Evolutionary conservation across 306 rosid species (phyloP).

Genomic region (Carpinus fangiana): DNA sequence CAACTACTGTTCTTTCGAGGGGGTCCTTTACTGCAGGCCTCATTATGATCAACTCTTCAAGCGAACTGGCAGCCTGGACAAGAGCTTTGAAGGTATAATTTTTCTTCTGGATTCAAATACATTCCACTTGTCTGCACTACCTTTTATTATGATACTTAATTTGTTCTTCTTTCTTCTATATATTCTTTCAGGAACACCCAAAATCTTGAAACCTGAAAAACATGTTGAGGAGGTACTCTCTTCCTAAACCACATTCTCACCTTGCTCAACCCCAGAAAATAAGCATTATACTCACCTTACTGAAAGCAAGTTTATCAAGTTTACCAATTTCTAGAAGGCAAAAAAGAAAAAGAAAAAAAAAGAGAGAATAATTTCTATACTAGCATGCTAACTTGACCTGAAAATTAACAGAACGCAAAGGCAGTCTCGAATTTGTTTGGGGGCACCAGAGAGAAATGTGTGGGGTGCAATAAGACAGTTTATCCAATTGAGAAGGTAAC

Average conservation of each 20-base stretch:
- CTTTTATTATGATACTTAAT: not conserved
- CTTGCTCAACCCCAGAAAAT: not conserved
- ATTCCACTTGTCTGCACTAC: not conserved
- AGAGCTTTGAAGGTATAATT: constrained; percentile 71
- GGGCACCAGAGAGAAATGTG: constrained; percentile 81
- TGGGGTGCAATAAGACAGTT: constrained; percentile 67
- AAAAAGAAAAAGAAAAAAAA: too few relatives aligned
- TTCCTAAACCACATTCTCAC: constrained; percentile 8
- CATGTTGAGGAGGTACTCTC: constrained; percentile 42
- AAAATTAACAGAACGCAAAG: constrained; percentile 48
- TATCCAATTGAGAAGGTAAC: constrained; percentile 81
- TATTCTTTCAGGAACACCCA: constrained; percentile 62
- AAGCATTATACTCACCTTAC: not conserved
- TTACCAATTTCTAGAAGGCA: not conserved
- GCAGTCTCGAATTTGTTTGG: constrained; percentile 47
- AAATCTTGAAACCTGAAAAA: constrained; percentile 57
- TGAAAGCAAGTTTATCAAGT: not conserved
- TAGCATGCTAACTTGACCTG: not conserved
- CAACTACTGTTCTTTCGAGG: constrained; percentile 77
- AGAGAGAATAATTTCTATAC: too few relatives aligned
- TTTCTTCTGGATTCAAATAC: not conserved
- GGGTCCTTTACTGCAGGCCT: constrained; percentile 90
- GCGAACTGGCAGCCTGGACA: constrained; percentile 82
- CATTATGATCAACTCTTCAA: constrained; percentile 89
- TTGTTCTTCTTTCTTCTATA: not conserved